Evolutionary conservation across 1,284 basidiomycete species (phyloP), one percentile per base, ranked within the genome.

Genomic region (Boletus smithii): DNA sequence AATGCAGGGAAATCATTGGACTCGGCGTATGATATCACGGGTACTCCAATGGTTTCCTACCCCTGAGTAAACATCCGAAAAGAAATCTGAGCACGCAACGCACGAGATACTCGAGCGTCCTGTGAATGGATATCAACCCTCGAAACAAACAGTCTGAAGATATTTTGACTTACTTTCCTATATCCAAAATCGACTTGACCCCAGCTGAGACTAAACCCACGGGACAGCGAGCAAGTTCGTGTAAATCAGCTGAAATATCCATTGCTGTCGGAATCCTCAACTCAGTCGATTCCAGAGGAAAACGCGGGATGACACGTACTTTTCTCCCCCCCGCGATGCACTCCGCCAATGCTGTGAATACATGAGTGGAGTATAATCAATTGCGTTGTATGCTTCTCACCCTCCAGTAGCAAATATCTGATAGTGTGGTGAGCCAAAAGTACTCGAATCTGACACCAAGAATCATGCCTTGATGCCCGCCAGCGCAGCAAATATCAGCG

Each of bases 1-100:
- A 99, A 99, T 0, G 94, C 94, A 3, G 97, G 95, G 60, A 99
- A 99, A 54, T 93, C 86, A 17, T 78, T 74, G 1, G 80, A 81
- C 29, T 79, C 67, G 7, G 83, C 82, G 61, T 91, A 95, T 0
- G 91, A 82, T 4, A 94, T 69, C 0, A 97, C 94, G 2, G 92
- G 91, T 5, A 99, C 93, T 6, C 97, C 97, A 41, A 95, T 81
- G 0, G 97, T 97, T 80, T 99, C 97, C 91, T 94, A 55, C 9
- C 42, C 2, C 20, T 46, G 35, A 43, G 35, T 24, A 34, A 40
- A 35, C 10, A 29, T 7, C 4, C 17, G 2, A 34, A 8, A 46
- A 24, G 1, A 42, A 26, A 27, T 39, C 1, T 2, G 29, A 30
- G 16, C 11, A 43, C 34, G 35, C 18, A 30, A 55, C 77, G 44